Percentiles rank a stretch among this genome's conserved stretches.
Evolutionary conservation across 2,329 filamentous ascomycete species (phyloP).

Genomic region (Aureobasidium leucospermi): DNA sequence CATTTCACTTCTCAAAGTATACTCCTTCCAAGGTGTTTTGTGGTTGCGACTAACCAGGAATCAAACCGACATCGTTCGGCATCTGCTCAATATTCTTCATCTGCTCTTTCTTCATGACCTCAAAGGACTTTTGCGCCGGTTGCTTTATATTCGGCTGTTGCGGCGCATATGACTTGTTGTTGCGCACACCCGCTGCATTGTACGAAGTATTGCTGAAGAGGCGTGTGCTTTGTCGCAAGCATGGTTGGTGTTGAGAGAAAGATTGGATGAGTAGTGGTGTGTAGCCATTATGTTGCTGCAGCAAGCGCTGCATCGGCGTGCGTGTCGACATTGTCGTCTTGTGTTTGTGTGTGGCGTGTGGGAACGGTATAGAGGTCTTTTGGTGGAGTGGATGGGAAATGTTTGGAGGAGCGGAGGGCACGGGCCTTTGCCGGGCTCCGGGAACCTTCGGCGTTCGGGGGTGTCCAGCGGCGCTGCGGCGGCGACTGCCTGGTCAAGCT

Average conservation of each 20-base stretch:
- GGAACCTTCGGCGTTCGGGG: too few relatives aligned
- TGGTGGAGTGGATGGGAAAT: background rate
- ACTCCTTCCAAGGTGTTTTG: background rate
- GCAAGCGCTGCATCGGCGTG: slow-evolving; percentile 1
- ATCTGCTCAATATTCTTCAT: slow-evolving; percentile 24
- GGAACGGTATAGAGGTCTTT: background rate
- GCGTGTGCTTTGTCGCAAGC: background rate
- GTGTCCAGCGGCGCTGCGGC: too few relatives aligned
- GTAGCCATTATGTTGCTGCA: background rate
- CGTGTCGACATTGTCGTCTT: background rate
- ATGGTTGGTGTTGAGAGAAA: background rate
- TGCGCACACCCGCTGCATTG: background rate
- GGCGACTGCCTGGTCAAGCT: too few relatives aligned
- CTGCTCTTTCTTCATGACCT: slow-evolving; percentile 27
- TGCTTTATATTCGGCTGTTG: slow-evolving; percentile 22
- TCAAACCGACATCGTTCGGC: slow-evolving; percentile 37
- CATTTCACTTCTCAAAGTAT: background rate
- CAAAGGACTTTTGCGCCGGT: slow-evolving; percentile 33
- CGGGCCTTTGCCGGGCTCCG: background rate
- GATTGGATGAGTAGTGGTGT: background rate
- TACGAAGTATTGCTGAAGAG: background rate
- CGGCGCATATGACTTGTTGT: background rate
- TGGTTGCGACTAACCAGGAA: slow-evolving; percentile 32
- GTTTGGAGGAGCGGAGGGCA: background rate
- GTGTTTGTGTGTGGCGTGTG: background rate